Evolutionary conservation across 192 early-diverging fungal genomes (phyloP), one percentile per base, ranked within the genome.

Genomic region (Linnemannia elongata): DNA sequence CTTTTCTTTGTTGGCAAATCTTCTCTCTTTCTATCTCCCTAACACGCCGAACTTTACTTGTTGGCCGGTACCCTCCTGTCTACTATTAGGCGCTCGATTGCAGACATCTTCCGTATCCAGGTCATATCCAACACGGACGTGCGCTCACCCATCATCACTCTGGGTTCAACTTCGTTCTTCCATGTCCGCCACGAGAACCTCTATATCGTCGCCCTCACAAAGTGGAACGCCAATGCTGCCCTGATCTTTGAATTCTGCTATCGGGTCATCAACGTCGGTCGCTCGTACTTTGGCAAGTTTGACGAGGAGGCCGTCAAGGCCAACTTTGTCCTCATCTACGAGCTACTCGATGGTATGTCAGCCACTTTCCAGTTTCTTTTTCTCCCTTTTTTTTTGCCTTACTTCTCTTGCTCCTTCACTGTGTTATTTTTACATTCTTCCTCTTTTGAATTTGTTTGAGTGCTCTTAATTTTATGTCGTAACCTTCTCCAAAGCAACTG

Each of bases 141-240:
- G 4, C 94, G 94, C 35, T 95, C 95, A 20, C 98, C 98, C n/a
- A 96, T 98, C 70, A 94, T 94, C 45, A 98, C 96, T 1, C 88
- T 99, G 44, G 97, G 97, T 38, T 94, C 95, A 66, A 97, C 96
- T 8, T 95, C 96, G 38, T 99, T 98, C 89, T 98, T 98, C 91
- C 97, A 99, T 88, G 94, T 98, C 79, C 95, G 96, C 55, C 97
- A 99, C 91, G 98, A 99, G 87, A 99, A 99, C 88, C 91, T 99
- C 30, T 99, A 96, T 81, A 92, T 99, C 54, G 97, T 97, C 52
- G 95, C 94, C 0, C 92, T 94, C 45, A 93, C 95, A 2, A 94
- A 94, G 81, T 93, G 93, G 92, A 97, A 97, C 75, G 92, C 93
- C 66, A 96, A 96, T 77, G 95, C 94, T 6, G 95, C 96, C 5